Evolutionary conservation across 2,329 filamentous ascomycete species (phyloP), one percentile per base, ranked within the genome.

Genomic region (Nannizzia gypsea): DNA sequence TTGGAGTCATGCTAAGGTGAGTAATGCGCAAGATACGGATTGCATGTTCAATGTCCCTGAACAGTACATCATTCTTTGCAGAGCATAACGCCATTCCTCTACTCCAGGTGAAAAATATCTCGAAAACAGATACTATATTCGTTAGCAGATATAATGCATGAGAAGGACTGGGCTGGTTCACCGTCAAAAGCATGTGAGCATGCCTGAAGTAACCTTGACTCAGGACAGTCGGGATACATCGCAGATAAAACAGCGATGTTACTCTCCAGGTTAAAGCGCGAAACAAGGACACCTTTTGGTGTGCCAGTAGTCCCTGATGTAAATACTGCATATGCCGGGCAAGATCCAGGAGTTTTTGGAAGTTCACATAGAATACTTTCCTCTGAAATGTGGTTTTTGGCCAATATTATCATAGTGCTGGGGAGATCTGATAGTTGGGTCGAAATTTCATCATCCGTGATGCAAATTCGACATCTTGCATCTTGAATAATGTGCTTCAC

Each of bases 101-200:
- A 54, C 82, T 81, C 87, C 90, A 95, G 0, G 89, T 78, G 66
- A 89, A 95, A 70, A 95, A 92, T 13, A 95, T 91, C 67, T 95
- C 90, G 68, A 95, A 95, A 0, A 95, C 87, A 0, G 89, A 95
- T 1, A 95, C 85, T 74, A 38, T 5, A n/a, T 31, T n/a, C 20
- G 50, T 69, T 57, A 71, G 62, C n/a, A 60, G 48, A 22, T 36
- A 9, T 34, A 31, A 31, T 6, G 9, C 5, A 31, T 2, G 17
- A 6, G 1, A 59, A 26, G 31, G 24, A 13, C 54, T 42, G n/a
- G 36, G 20, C 8, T 48, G 17, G 66, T 68, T 63, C 36, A 74
- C 73, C 81, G 67, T 95, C 89, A 68, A 95, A 95, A 0, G 86
- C 87, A 67, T 90, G 88, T 0, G 89, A 92, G 67, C 88, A 95